Evolutionary conservation across 2,329 filamentous ascomycete genomes (phyloP).

Genomic region (Diaporthe aspalathi): DNA sequence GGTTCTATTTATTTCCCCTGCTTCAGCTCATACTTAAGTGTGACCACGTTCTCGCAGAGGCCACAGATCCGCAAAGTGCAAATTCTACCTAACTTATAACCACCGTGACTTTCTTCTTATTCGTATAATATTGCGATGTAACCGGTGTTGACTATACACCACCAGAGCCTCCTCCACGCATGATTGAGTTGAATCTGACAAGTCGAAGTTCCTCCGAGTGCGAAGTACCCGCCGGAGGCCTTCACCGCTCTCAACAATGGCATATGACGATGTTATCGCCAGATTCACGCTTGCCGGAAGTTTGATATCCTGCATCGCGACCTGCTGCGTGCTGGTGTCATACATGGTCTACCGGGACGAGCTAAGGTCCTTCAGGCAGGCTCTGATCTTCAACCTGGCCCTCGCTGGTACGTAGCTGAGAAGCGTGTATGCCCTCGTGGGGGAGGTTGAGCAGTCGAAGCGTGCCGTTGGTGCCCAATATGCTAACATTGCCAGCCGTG

Average conservation of each 20-base stretch:
- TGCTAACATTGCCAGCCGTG: neutral
- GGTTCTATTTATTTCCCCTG: neutral
- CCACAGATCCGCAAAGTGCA: no score
- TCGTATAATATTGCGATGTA: neutral
- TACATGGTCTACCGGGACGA: slow-evolving; percentile 35
- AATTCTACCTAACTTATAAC: neutral
- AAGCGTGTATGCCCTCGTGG: neutral
- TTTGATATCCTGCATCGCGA: slow-evolving; percentile 35
- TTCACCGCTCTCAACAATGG: neutral
- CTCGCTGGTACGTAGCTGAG: slow-evolving; percentile 40
- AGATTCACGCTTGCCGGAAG: slow-evolving; percentile 37
- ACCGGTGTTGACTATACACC: neutral
- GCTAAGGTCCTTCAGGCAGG: slow-evolving; percentile 43
- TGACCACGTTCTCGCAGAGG: neutral
- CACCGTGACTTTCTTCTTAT: neutral
- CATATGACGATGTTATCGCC: slow-evolving; percentile 19
- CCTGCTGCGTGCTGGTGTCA: slow-evolving; percentile 36
- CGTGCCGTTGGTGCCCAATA: no score
- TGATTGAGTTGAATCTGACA: neutral
- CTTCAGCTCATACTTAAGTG: neutral
- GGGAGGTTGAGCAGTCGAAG: neutral
- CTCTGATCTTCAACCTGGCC: slow-evolving; percentile 41
- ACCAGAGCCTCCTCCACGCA: no score
- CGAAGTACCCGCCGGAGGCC: neutral
- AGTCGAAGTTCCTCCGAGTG: neutral